Conservation (phyloP, 495 filamentous ascomycete species). For the Paragyromitra xinjiangensis region DNA sequence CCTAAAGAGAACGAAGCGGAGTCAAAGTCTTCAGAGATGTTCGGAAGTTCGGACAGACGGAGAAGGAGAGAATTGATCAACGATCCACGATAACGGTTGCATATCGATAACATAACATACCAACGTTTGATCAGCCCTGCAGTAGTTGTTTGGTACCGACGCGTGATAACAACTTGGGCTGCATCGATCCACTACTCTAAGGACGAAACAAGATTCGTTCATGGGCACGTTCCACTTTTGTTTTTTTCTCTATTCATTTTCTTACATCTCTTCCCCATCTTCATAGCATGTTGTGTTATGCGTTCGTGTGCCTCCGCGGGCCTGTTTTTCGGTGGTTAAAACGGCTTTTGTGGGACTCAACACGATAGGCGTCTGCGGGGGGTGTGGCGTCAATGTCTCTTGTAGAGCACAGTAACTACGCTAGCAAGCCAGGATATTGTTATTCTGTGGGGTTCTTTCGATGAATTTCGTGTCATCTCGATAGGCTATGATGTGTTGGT, state of each 20-base stretch:
- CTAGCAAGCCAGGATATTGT: slow-evolving; percentile 13
- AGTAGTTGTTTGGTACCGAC: slow-evolving; percentile 16
- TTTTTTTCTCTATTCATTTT: not conserved
- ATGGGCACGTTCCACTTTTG: slow-evolving; percentile 13
- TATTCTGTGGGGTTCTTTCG: not conserved
- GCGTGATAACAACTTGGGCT: slow-evolving; percentile 25
- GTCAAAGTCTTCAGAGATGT: not conserved
- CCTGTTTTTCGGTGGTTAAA: slow-evolving; percentile 25
- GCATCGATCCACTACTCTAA: slow-evolving; percentile 29
- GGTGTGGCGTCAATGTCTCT: slow-evolving; percentile 29
- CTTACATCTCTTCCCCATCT: not conserved
- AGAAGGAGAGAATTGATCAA: not conserved
- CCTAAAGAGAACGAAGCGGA: not conserved
- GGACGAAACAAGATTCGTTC: slow-evolving; percentile 21
- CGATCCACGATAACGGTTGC: slow-evolving; percentile 25
- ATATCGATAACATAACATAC: slow-evolving; percentile 20
- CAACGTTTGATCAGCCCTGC: slow-evolving; percentile 9
- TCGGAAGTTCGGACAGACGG: slow-evolving; percentile 18
- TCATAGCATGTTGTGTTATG: not conserved
- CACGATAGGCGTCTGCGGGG: slow-evolving; percentile 19
- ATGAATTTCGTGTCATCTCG: slow-evolving; percentile 16
- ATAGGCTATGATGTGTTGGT: slow-evolving; percentile 4
- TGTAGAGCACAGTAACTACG: not conserved
- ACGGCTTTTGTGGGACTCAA: not conserved
- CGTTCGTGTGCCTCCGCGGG: slow-evolving; percentile 4